Conservation (phyloP, 2,329 filamentous ascomycete species). For the Catunica adiposa region DNA sequence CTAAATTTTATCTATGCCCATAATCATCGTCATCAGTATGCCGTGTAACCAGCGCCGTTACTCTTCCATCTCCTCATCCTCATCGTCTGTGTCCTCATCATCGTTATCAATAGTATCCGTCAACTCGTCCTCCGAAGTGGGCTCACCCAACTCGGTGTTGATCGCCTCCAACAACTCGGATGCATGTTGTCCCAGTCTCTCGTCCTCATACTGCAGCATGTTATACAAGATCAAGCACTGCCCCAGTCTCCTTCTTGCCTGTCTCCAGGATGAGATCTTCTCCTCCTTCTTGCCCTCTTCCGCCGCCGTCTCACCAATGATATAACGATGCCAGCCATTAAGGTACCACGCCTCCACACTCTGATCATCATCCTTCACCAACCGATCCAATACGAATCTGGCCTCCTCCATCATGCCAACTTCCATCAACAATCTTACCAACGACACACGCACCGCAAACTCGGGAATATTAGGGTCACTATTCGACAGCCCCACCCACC, state of each 20-base stretch:
- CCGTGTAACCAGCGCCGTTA: slow-evolving; percentile 13
- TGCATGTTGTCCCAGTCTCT: slow-evolving; percentile 58
- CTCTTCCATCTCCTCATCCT: slow-evolving; percentile 41
- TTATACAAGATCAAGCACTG: slow-evolving; percentile 68
- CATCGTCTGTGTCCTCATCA: slow-evolving; percentile 30
- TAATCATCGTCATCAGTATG: not conserved
- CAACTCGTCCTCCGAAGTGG: slow-evolving; percentile 38
- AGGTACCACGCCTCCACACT: slow-evolving; percentile 96
- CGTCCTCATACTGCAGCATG: slow-evolving; percentile 69
- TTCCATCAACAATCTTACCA: slow-evolving; percentile 78
- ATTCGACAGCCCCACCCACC: slow-evolving; percentile 68
- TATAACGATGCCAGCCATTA: slow-evolving; percentile 80
- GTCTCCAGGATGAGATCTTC: slow-evolving; percentile 39
- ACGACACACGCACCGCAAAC: slow-evolving; percentile 69
- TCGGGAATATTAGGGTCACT: slow-evolving; percentile 61
- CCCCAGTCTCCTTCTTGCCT: slow-evolving; percentile 67
- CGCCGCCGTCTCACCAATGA: slow-evolving; percentile 44
- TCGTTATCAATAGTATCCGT: slow-evolving; percentile 33
- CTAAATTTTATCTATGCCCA: not conserved
- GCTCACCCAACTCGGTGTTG: slow-evolving; percentile 45
- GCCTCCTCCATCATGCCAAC: slow-evolving; percentile 73
- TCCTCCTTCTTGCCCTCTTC: slow-evolving; percentile 17
- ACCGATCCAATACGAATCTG: slow-evolving; percentile 64
- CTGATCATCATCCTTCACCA: slow-evolving; percentile 77
- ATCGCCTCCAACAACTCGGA: slow-evolving; percentile 51